These are phyloP conservation scores for Aspergillus cavernicola DNA, from an alignment of 495 filamentous ascomycete genomes.

Conservation along the genomic window DNA sequence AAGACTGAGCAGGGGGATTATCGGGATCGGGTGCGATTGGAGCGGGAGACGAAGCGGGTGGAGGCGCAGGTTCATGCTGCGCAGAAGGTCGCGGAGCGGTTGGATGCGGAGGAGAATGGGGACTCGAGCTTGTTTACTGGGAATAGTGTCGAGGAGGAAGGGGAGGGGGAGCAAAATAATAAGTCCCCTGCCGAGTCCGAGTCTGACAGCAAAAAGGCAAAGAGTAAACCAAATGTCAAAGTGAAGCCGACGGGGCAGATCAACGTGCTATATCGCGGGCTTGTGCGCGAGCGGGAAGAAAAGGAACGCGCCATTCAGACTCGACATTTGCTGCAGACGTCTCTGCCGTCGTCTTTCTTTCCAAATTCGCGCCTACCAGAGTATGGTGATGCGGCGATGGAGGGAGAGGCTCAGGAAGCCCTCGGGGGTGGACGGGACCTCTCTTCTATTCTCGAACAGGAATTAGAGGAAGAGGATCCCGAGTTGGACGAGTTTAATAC, in stretches of 20 bases:
- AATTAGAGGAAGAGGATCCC: constrained; percentile 76
- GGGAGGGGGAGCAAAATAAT: not conserved
- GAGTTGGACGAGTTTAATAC: constrained; percentile 83
- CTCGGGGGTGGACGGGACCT: constrained; percentile 42
- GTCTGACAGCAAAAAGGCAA: constrained; percentile 15
- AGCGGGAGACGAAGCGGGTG: constrained; percentile 64
- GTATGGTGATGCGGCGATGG: constrained; percentile 51
- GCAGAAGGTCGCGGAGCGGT: constrained; percentile 75
- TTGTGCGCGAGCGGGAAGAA: constrained; percentile 64
- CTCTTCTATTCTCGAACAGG: constrained; percentile 53
- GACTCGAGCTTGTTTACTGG: not conserved
- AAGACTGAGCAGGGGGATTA: constrained; percentile 71
- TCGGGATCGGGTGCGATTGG: constrained; percentile 65
- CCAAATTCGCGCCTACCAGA: constrained; percentile 46
- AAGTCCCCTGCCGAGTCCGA: not conserved
- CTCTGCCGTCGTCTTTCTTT: constrained; percentile 46
- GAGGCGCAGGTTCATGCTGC: constrained; percentile 69
- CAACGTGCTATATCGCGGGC: constrained; percentile 74
- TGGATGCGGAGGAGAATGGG: constrained; percentile 52
- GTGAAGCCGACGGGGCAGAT: constrained; percentile 55
- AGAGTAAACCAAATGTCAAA: constrained; percentile 17
- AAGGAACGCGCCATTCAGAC: constrained; percentile 66
- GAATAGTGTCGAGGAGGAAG: constrained; percentile 14
- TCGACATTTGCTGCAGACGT: constrained; percentile 66
- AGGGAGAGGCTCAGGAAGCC: constrained; percentile 53